These are phyloP conservation scores for Hamamelis virginiana DNA, from an alignment of 164 flowering plant species.

Conservation along the genomic window DNA sequence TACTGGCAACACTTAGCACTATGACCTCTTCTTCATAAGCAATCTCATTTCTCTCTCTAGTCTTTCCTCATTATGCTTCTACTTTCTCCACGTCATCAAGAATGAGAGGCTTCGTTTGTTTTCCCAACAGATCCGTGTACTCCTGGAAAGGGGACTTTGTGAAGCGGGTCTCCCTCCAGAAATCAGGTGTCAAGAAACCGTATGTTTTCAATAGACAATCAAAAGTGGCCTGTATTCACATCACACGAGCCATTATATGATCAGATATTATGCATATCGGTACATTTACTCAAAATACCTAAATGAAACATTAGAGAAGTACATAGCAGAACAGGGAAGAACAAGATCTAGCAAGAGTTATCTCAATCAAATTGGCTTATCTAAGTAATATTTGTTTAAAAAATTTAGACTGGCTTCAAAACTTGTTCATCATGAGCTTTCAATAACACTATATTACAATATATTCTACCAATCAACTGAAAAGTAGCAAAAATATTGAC, in stretches of 20 bases:
- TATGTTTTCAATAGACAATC: constrained; percentile 20
- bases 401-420: too few relatives aligned
- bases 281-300: neutral
- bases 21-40: neutral
- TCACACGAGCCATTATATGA: neutral
- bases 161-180: constrained; percentile 46
- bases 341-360: too few relatives aligned
- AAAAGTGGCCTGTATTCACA: constrained; percentile 12
- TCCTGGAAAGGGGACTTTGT: constrained; percentile 28
- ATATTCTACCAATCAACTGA: too few relatives aligned
- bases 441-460: too few relatives aligned
- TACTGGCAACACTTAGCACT: neutral
- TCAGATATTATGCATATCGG: neutral
- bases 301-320: too few relatives aligned
- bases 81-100: constrained; percentile 20
- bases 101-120: constrained; percentile 5
- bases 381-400: too few relatives aligned
- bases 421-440: too few relatives aligned
- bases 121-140: constrained; percentile 13
- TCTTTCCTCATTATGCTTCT: constrained; percentile 18
- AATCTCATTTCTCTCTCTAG: too few relatives aligned
- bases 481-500: too few relatives aligned
- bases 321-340: too few relatives aligned
- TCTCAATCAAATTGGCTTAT: too few relatives aligned
- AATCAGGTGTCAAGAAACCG: constrained; percentile 12